Conservation (phyloP, 1,284 basidiomycete genomes). For the Ceratobasidium papillatum region DNA sequence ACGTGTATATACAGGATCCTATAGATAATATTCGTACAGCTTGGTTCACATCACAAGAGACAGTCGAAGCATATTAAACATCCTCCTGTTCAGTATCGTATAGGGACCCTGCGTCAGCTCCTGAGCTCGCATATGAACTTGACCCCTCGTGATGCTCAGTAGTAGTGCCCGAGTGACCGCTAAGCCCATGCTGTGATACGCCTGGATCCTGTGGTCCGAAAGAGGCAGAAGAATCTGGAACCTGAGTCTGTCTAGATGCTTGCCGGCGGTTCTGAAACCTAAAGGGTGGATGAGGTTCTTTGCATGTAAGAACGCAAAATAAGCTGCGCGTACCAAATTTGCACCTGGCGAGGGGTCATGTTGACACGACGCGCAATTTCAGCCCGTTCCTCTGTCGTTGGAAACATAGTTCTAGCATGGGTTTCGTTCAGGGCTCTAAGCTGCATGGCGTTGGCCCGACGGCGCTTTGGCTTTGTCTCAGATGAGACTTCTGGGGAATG, state of each 20-base stretch:
- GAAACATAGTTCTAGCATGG: conserved; percentile 80
- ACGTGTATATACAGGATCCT: background rate
- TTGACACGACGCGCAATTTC: conserved; percentile 76
- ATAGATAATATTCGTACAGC: conserved; percentile 9
- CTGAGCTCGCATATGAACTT: conserved; percentile 4
- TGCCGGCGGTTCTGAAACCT: conserved; percentile 46
- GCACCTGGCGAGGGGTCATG: conserved; percentile 83
- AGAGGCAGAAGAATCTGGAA: conserved; percentile 2
- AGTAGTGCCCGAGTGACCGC: background rate
- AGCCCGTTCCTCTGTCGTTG: conserved; percentile 82
- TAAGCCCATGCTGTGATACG: conserved; percentile 6
- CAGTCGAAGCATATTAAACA: background rate
- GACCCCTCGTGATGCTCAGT: conserved; percentile 7
- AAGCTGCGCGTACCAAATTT: conserved; percentile 71
- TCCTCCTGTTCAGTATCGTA: background rate
- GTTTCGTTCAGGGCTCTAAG: conserved; percentile 80
- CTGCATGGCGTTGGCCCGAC: conserved; percentile 79
- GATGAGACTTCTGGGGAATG: conserved; percentile 14
- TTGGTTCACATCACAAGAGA: background rate
- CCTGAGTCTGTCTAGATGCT: conserved; percentile 35
- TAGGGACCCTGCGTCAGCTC: background rate
- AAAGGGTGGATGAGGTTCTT: background rate
- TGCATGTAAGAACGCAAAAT: background rate
- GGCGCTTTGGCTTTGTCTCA: conserved; percentile 76
- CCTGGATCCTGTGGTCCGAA: conserved; percentile 12